phyloP scores from a whole-genome alignment of 495 filamentous ascomycete genomes.

The Wilcoxina mikolae region DNA sequence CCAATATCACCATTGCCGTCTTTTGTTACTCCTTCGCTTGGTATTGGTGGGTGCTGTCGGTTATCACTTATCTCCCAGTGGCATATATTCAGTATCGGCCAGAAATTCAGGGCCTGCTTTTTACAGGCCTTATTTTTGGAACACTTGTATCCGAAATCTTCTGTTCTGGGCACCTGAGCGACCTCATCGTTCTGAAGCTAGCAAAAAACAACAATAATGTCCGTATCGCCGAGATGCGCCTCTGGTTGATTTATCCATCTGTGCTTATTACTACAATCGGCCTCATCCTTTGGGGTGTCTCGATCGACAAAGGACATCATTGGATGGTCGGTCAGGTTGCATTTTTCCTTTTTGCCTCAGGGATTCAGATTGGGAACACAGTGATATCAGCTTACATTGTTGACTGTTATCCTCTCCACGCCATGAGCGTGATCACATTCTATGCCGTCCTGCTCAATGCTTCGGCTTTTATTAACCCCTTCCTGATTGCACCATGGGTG shows the following conservation, averaged over 20 bases:
- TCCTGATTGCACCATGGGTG: constrained; percentile 45
- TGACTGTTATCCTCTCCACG: constrained; percentile 44
- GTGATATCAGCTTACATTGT: constrained; percentile 43
- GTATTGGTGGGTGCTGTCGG: constrained; percentile 51
- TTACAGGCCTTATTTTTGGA: constrained; percentile 43
- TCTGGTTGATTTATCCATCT: constrained; percentile 47
- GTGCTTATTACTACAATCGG: constrained; percentile 34
- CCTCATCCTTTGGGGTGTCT: constrained; percentile 43
- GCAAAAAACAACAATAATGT: constrained; percentile 36
- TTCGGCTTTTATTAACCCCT: constrained; percentile 33
- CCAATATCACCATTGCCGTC: constrained; percentile 35
- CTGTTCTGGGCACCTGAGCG: constrained; percentile 42
- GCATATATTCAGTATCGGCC: constrained; percentile 41
- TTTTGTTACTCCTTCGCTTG: constrained; percentile 42
- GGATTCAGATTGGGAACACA: constrained; percentile 49
- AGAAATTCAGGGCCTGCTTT: constrained; percentile 44
- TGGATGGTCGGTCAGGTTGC: constrained; percentile 49
- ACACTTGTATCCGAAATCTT: constrained; percentile 41
- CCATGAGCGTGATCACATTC: constrained; percentile 45
- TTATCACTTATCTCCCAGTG: constrained; percentile 45
- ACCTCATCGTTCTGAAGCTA: constrained; percentile 36
- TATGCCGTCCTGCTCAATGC: constrained; percentile 48
- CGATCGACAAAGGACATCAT: constrained; percentile 41
- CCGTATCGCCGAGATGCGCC: constrained; percentile 42
- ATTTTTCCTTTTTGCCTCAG: constrained; percentile 43